These are phyloP conservation scores for Lachancea meyersii DNA, from an alignment of 805 yeast species.

Conservation along the genomic window DNA sequence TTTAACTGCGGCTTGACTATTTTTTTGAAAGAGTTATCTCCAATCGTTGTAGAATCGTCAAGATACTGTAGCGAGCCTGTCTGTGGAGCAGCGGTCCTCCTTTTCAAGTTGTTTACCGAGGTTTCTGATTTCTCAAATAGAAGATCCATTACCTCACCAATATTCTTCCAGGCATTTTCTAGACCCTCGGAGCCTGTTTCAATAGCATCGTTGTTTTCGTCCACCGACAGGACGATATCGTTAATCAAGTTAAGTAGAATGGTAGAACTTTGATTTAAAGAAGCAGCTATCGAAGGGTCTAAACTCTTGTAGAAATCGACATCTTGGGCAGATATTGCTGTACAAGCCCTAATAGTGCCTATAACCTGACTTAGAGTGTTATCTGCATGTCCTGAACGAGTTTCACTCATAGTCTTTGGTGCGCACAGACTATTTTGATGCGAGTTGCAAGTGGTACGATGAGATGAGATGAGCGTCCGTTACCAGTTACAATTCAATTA, in stretches of 20 bases:
- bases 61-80: constrained; percentile 38
- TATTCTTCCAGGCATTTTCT: constrained; percentile 50
- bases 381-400: constrained; percentile 36
- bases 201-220: constrained; percentile 28
- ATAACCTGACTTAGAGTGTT: constrained; percentile 41
- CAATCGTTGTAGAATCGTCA: constrained; percentile 38
- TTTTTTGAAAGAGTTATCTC: constrained; percentile 24
- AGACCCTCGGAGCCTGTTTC: constrained; percentile 39
- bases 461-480: background rate
- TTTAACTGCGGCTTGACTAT: constrained; percentile 62
- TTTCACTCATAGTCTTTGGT: constrained; percentile 27
- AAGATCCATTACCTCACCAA: constrained; percentile 59
- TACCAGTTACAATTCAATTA: background rate
- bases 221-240: constrained; percentile 36
- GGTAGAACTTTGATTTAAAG: constrained; percentile 38
- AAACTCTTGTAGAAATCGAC: constrained; percentile 65
- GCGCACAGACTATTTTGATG: background rate
- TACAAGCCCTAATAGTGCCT: constrained; percentile 55
- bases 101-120: constrained; percentile 45
- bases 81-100: constrained; percentile 13
- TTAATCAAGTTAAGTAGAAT: constrained; percentile 44
- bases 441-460: background rate
- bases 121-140: constrained; percentile 73
- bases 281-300: constrained; percentile 41
- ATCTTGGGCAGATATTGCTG: constrained; percentile 72